Base-by-base conservation (phyloP, 805 yeast genomes). In the Candida ulmi region DNA sequence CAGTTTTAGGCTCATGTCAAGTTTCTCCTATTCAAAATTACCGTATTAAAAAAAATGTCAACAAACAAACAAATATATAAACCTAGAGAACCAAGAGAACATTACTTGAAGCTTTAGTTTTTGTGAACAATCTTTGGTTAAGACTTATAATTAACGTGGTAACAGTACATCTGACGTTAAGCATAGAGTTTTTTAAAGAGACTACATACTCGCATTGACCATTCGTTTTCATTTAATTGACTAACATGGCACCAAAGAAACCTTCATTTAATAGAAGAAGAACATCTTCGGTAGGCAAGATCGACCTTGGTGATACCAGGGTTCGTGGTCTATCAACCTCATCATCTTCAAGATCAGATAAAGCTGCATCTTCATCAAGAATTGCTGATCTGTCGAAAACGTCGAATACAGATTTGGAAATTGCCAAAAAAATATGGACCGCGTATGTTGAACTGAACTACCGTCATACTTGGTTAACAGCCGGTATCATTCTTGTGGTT, bases 281-380 rank as follows among this genome's bases (percentile, higher is more conserved):
- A 48, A 71, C 76, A 9, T 81, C 93, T 1, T 81, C 90, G 0
- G 82, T 88, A 13, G 95, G 95, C 3, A 71, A 74, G 27, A 76
- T 87, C 37, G 71, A 78, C 38, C 63, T 88, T 4, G 96, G 95
- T 18, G 95, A 87, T 55, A 78, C 71, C 12, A 58, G 78, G 8
- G 82, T 78, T 2, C 80, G 86, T 2, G 71, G 83, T 2, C 66
- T 87, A 32, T 68, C 86, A 11, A 82, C 95, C 1, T 78, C 81
- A 76, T 62, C 68, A n/a, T 64, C 74, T 17, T 62, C 74, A 11
- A 63, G 63, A 38, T 56, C 63, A 41, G 63, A 66, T 42, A 65
- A 69, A 44, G 61, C 60, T 37, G 68, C 68, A 28, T 55, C 74
- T 39, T 43, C 48, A 39, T 51, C 60, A 18, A 58, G 76, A 19